These are phyloP conservation scores for Leishmania tropica DNA, from an alignment of 208 protist genomes.

Conservation along the genomic window DNA sequence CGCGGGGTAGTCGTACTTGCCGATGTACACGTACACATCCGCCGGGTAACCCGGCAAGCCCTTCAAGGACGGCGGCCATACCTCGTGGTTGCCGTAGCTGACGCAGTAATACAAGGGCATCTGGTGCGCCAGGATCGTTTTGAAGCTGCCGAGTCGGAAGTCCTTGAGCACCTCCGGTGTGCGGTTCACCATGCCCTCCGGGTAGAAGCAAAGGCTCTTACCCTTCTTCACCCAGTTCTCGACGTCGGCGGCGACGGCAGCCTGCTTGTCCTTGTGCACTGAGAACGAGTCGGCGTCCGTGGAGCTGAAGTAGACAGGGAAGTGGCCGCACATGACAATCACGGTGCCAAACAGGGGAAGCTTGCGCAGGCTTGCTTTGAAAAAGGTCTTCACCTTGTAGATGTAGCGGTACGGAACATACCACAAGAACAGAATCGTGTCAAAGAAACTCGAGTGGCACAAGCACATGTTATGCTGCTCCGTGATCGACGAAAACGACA, in stretches of 20 bases:
- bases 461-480: conserved; percentile 63
- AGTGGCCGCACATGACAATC: conserved; percentile 71
- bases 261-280: conserved; percentile 86
- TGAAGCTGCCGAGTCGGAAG: conserved; percentile 88
- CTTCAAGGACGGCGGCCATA: conserved; percentile 64
- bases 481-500: conserved; percentile 55
- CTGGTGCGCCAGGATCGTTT: conserved; percentile 62
- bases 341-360: conserved; percentile 81
- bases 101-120: conserved; percentile 76
- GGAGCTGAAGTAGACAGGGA: conserved; percentile 85
- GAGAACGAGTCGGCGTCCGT: conserved; percentile 54
- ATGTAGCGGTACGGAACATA: conserved; percentile 59
- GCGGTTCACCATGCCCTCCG: conserved; percentile 84
- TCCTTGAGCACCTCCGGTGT: conserved; percentile 75
- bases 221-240: conserved; percentile 18
- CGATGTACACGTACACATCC: conserved; percentile 79
- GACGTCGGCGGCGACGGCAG: conserved; percentile 52
- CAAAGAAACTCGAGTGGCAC: conserved; percentile 89
- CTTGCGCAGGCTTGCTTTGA: conserved; percentile 67
- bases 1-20: conserved; percentile 67
- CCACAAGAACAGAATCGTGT: conserved; percentile 76
- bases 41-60: conserved; percentile 74
- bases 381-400: conserved; percentile 63
- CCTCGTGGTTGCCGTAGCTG: conserved; percentile 80
- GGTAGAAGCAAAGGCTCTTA: conserved; percentile 52